A percentile compares a stretch with the other conserved stretches of the same genome.
Evolutionary conservation across 2,329 filamentous ascomycete species (phyloP).

Genomic region (Hypoxylon sp.): DNA sequence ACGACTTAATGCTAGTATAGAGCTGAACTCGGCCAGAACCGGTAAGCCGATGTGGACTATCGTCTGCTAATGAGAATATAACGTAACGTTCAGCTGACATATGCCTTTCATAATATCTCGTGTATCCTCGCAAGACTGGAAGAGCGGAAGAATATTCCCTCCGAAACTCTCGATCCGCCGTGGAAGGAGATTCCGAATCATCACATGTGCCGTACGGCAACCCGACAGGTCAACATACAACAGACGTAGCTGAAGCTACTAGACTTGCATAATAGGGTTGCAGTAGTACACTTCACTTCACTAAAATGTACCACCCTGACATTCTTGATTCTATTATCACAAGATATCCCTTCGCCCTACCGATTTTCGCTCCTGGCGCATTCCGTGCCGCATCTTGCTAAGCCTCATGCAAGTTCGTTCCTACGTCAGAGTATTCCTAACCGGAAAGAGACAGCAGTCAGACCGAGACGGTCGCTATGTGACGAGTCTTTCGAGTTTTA

Average conservation of each 20-base stretch:
- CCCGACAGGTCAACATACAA: not conserved
- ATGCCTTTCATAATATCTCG: not conserved
- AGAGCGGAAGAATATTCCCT: not conserved
- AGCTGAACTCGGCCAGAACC: conserved; percentile 40
- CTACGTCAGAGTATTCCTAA: not conserved
- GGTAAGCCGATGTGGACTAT: conserved; percentile 37
- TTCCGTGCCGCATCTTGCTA: not conserved
- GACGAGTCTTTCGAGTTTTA: not conserved
- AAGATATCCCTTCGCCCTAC: not conserved
- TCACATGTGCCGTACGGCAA: not conserved
- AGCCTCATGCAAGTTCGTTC: conserved; percentile 4
- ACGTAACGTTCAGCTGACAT: conserved; percentile 28
- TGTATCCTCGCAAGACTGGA: not conserved
- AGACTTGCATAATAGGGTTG: not conserved
- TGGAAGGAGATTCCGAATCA: conserved; percentile 14
- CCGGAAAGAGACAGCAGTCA: not conserved
- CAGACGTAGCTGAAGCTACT: conserved; percentile 19
- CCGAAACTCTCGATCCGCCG: not conserved
- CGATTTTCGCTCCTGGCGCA: not conserved
- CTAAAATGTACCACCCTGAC: not conserved
- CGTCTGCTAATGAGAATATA: conserved; percentile 15
- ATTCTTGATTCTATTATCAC: not conserved
- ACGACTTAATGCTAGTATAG: conserved; percentile 10
- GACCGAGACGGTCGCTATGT: not conserved
- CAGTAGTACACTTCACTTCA: conserved; percentile 4